Base-by-base conservation (phyloP, 768 basidiomycete species). In the Leccinum broughii region DNA sequence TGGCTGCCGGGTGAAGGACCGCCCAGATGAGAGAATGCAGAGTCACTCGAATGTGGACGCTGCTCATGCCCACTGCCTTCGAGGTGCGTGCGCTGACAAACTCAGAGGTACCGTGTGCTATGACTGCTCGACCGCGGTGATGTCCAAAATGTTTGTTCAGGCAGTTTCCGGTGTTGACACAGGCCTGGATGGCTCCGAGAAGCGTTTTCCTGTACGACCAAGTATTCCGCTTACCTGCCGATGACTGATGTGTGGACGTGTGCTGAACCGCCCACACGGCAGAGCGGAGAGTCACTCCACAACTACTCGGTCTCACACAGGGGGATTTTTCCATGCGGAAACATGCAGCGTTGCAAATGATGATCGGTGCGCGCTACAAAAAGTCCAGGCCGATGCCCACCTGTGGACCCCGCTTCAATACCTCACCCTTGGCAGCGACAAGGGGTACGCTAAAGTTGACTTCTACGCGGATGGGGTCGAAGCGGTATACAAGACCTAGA, bases 391-490 rank as follows among this genome's bases (percentile, higher is more conserved):
- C 93, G 63, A 95, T 82, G 4, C 93, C 93, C 28, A 92, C 83
- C 72, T 91, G 91, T 50, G 93, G 76, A 8, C 93, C 93, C 67
- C 82, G 85, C 67, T 84, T 80, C 57, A 74, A 66, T 9, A 85
- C 85, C 72, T 92, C 93, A 57, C 83, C 85, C 66, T 78, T 82
- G 50, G 83, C 84, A 2, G 85, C 83, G 3, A 88, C 81, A 3
- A 97, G 77, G 6, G 94, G 94, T 37, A 96, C 79, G 7, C 93
- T 92, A 62, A 96, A 83, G 72, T 95, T 96, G 60, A 93, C 78
- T 73, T 97, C 95, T 28, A 93, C 80, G n/a, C 95, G 81, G 20
- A 93, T 80, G 5, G 92, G 89, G 61, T 92, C 89, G 64, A 94
- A 87, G 37, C 85, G 80, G 69, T 94, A 95, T 34, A 95, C 83